A percentile compares a stretch with the other conserved stretches of the same genome.
These are phyloP conservation scores for Schizosaccharomyces lindneri DNA, from an alignment of 805 yeast genomes.

Conservation along the genomic window DNA sequence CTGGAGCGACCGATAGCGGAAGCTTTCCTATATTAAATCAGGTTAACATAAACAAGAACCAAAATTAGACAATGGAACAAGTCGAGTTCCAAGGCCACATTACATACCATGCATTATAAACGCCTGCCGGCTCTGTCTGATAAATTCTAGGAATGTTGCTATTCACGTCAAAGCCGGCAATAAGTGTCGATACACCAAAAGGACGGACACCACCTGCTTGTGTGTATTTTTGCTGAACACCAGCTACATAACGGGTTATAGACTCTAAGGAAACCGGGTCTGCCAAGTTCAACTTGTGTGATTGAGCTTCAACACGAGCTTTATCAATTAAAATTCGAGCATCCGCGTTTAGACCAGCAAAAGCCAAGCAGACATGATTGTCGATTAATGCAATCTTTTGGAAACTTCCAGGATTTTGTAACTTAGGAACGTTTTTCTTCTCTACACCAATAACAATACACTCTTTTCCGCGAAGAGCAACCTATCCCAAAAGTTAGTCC, in stretches of 20 bases:
- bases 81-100: too few species aligned
- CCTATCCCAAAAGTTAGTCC: constrained; percentile 13
- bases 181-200: constrained; percentile 81
- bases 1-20: constrained; percentile 88
- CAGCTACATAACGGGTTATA: constrained; percentile 85
- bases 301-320: constrained; percentile 91
- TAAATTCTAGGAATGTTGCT: constrained; percentile 61
- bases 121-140: constrained; percentile 94
- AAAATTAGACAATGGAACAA: too few species aligned
- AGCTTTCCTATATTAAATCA: constrained; percentile 27
- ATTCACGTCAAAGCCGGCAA: constrained; percentile 84
- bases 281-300: constrained; percentile 77
- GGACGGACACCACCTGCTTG: constrained; percentile 98
- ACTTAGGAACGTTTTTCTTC: constrained; percentile 76
- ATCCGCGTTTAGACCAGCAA: constrained; percentile 97
- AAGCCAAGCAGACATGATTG: constrained; percentile 71
- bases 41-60: neutral
- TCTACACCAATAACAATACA: constrained; percentile 90
- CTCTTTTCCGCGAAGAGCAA: constrained; percentile 77
- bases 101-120: constrained; percentile 64
- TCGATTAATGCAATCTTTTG: constrained; percentile 80
- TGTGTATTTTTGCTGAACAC: constrained; percentile 87
- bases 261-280: constrained; percentile 84
- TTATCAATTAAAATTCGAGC: constrained; percentile 83
- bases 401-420: constrained; percentile 93